Base-by-base conservation (phyloP, 2,329 filamentous ascomycete genomes). In the Aspergillus fischeri region DNA sequence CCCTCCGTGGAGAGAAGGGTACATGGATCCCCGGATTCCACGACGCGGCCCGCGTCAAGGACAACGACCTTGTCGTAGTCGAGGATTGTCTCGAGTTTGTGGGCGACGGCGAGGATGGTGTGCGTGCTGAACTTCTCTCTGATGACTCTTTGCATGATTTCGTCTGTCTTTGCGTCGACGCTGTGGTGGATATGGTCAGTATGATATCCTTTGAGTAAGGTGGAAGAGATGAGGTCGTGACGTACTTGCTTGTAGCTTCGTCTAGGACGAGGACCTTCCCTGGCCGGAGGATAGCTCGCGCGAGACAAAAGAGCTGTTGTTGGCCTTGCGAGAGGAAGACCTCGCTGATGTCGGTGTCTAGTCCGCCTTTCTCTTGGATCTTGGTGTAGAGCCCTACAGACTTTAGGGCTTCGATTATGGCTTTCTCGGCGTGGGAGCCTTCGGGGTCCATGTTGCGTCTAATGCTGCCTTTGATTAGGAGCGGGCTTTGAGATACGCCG, bases 241-340 rank as follows among this genome's bases (percentile, higher is more conserved):
- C 68, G 63, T 60, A 71, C 69, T 70, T 71, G 69, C 69, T 72
- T n/a, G 68, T 70, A 28, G 69, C 76, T 63, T 80, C 77, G 56
- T 80, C 77, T 21, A 80, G 69, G 35, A 80, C 71, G 11, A 80
- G 67, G 53, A 79, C 72, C 25, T 72, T 75, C 51, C 74, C 73
- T 8, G 70, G 67, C 8, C 80, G 72, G 7, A 88, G 68, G 20
- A 88, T 76, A 0, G 84, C 86, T 0, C 85, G 72, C 0, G 82
- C 85, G 1, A 89, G 77, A 60, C 81, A 85, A 62, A 89, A 86
- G 0, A 89, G 76, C 64, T 89, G 86, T 48, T 80, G 80, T 67
- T 89, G 86, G 0, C 86, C 86, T 35, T 81, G 79, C 4, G 78
- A 81, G 5, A 86, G 73, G 52, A 77, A 73, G 6, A 81, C 75